phyloP scores from a whole-genome alignment of 2,329 filamentous ascomycete genomes.

The Diplocarpon mali region DNA sequence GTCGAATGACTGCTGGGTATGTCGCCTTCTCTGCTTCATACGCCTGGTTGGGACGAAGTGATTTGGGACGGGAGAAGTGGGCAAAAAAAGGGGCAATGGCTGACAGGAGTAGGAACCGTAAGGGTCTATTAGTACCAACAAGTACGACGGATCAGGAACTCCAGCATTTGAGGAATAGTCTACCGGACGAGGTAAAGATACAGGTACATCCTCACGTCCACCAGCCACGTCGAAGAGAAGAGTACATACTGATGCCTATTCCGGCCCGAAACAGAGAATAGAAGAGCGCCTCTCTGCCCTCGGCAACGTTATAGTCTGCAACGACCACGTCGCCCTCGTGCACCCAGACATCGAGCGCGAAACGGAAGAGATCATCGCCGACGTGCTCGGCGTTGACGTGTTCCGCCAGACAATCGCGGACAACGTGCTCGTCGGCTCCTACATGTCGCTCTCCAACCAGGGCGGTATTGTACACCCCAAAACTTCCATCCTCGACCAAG shows the following conservation, averaged over 20 bases:
- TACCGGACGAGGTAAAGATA: constrained; percentile 86
- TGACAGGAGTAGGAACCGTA: constrained; percentile 60
- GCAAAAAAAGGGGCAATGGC: constrained; percentile 3
- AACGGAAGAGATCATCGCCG: constrained; percentile 96
- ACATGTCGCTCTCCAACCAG: constrained; percentile 94
- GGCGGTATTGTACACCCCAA: constrained; percentile 96
- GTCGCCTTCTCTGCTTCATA: constrained; percentile 20
- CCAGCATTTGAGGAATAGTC: constrained; percentile 88
- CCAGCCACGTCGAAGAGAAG: not conserved
- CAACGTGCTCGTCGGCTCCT: constrained; percentile 91
- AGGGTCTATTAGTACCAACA: constrained; percentile 91
- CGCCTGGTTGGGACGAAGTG: too few species aligned
- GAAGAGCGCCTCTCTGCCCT: constrained; percentile 93
- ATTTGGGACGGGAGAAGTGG: not conserved
- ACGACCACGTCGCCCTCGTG: constrained; percentile 93
- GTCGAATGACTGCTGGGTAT: constrained; percentile 84
- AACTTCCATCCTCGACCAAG: constrained; percentile 94
- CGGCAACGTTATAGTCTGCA: constrained; percentile 92
- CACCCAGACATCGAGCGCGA: constrained; percentile 96
- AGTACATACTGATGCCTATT: not conserved
- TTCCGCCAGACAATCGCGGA: constrained; percentile 93
- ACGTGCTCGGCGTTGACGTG: constrained; percentile 80
- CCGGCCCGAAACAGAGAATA: constrained; percentile 53
- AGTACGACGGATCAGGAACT: constrained; percentile 96
- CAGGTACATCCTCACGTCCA: constrained; percentile 29